Evolutionary conservation across 1,284 basidiomycete genomes (phyloP), one percentile per base, ranked within the genome.

Genomic region (Neonothopanus nambi): DNA sequence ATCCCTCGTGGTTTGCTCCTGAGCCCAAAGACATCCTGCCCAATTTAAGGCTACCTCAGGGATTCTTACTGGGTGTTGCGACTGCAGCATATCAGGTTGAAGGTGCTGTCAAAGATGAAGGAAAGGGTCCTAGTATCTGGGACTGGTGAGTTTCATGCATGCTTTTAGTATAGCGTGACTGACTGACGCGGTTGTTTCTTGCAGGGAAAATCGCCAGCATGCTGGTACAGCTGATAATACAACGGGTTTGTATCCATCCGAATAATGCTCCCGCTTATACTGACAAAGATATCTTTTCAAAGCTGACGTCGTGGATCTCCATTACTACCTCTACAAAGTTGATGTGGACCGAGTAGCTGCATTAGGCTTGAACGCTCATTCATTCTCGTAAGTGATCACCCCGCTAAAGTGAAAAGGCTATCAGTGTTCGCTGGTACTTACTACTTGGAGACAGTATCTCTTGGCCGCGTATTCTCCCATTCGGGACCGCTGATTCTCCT

Each of bases 41-140:
- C 12, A 59, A 68, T 37, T 62, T 75, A 42, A 72, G 73, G 57
- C 66, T 79, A 18, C 74, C 76, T 2, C 61, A 72, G 21, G 70
- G 69, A 1, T 75, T 79, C 63, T 66, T 72, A 45, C 77, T 78
- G 57, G 78, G 78, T 33, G 75, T 78, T 3, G 75, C 74, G 2
- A 78, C 76, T 0, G 74, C 76, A 18, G 74, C 76, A 5, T 78
- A 74, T 59, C 76, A 79, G 56, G 77, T 79, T 20, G 77, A 79
- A 66, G 77, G 77, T 6, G 77, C 76, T 6, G 70, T 67, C 5
- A 78, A 77, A 54, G 68, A 69, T 50, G 77, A 77, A 51, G 77
- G 76, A 0, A 79, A 79, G 51, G 77, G 77, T 1, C 77, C 77
- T 1, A 72, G 69, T 4, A 68, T 71, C 54, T 78, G 77, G 77